phyloP scores from a whole-genome alignment of 2,329 filamentous ascomycete genomes.

The Alternaria consortialis region DNA sequence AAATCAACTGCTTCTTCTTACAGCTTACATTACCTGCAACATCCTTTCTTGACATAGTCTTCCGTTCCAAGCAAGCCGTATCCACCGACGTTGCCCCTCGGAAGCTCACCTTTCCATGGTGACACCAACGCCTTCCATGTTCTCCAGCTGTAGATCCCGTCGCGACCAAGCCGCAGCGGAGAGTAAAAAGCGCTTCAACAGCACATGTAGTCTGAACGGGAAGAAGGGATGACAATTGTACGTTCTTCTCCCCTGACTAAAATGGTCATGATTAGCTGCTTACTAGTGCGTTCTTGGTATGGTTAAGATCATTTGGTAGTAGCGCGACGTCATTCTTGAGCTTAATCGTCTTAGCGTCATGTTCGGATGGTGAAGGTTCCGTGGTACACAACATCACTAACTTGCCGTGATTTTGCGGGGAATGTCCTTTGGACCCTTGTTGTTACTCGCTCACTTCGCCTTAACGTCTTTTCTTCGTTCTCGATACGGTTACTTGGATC shows the following conservation, averaged over 20 bases:
- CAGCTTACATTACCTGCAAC: background rate
- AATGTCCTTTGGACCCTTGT: background rate
- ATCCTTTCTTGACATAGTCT: background rate
- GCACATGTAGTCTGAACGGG: background rate
- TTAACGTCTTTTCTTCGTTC: background rate
- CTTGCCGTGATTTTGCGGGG: slow-evolving; percentile 7
- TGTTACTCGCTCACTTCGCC: background rate
- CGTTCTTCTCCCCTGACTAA: slow-evolving; percentile 1
- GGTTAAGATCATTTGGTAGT: background rate
- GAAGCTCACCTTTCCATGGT: background rate
- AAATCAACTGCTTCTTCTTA: background rate
- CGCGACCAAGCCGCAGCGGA: background rate
- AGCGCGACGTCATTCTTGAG: slow-evolving; percentile 4
- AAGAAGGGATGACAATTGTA: slow-evolving; percentile 3
- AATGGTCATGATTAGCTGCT: background rate
- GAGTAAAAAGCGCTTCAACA: background rate
- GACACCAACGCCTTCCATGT: background rate
- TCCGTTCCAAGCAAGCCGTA: background rate
- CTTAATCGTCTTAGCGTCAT: slow-evolving; percentile 8
- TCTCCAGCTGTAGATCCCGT: background rate
- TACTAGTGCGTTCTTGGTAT: background rate
- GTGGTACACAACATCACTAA: slow-evolving; percentile 7
- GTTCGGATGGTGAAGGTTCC: slow-evolving; percentile 11
- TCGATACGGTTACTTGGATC: background rate
- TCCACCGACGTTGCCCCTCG: slow-evolving; percentile 3